Percentiles rank a stretch among this genome's conserved stretches.
These are phyloP conservation scores for Sonneratia caseolaris DNA, from an alignment of 345 rosid genomes.

Conservation along the genomic window DNA sequence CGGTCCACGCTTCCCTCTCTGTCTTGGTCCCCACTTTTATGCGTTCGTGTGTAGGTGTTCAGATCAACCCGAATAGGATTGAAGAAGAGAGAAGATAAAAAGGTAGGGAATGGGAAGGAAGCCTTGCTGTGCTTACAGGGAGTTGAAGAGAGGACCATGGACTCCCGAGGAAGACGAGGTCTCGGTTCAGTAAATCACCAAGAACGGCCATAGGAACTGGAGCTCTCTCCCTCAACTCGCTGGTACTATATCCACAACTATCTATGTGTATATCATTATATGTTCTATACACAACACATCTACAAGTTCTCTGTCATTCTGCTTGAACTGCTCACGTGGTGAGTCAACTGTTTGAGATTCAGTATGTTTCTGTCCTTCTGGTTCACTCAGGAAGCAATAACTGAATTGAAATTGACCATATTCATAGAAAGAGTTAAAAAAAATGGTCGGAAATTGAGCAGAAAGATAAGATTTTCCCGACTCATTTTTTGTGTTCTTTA, in stretches of 20 bases:
- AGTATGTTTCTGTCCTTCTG: not conserved
- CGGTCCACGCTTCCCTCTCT: not conserved
- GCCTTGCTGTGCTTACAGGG: constrained; percentile 78
- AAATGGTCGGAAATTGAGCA: not conserved
- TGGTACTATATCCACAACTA: not conserved
- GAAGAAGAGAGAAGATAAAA: not conserved
- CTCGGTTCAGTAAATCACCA: constrained; percentile 57
- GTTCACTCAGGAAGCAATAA: not conserved
- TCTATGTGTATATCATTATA: not conserved
- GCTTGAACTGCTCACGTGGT: not conserved
- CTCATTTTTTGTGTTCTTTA: not conserved
- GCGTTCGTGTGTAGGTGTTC: not conserved
- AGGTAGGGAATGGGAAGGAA: constrained; percentile 64
- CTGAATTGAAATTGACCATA: not conserved
- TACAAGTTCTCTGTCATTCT: not conserved
- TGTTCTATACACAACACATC: not conserved
- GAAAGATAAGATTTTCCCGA: not conserved
- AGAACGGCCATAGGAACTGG: constrained; percentile 94
- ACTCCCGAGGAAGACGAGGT: constrained; percentile 86
- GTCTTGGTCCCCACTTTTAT: not conserved
- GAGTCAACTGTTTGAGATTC: not conserved
- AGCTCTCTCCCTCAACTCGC: constrained; percentile 55
- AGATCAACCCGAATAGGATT: not conserved
- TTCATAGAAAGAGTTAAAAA: no score
- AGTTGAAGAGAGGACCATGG: constrained; percentile 96